Conservation (phyloP, 2,329 filamentous ascomycete species). For the Botrytis byssoidea region DNA sequence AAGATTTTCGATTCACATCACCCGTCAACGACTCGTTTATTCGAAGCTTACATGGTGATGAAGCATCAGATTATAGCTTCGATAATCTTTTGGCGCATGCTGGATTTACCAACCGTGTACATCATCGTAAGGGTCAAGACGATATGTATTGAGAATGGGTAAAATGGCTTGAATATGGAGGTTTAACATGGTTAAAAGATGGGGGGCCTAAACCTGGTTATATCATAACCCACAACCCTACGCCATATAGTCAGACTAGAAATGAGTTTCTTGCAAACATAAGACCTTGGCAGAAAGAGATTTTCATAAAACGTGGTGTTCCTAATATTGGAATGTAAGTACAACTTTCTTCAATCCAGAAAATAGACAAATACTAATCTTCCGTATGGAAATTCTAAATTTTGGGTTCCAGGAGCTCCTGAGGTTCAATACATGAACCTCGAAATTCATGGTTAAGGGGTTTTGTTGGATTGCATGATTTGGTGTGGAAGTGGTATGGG, state of each 20-base stretch:
- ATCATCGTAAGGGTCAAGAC: too few relatives aligned
- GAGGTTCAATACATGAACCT: neutral
- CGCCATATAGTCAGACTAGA: neutral
- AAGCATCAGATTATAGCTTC: neutral
- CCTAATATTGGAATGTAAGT: neutral
- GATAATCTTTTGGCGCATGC: neutral
- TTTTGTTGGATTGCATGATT: neutral
- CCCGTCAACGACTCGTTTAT: neutral
- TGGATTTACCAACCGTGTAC: too few relatives aligned
- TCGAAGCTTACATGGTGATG: too few relatives aligned
- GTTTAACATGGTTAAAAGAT: neutral
- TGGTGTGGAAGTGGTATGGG: neutral
- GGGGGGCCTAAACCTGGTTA: neutral
- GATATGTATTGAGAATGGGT: neutral
- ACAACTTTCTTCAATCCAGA: neutral
- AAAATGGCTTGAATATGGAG: neutral
- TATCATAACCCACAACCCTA: too few relatives aligned
- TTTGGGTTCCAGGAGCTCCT: neutral
- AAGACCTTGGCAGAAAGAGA: neutral
- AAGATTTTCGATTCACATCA: neutral
- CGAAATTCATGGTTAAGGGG: neutral
- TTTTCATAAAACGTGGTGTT: neutral
- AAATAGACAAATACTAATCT: neutral
- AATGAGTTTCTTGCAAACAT: accelerated
- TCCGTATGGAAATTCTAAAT: neutral